These are phyloP conservation scores for Didymella keratinophila DNA, from an alignment of 2,329 filamentous ascomycete species.

Conservation along the genomic window DNA sequence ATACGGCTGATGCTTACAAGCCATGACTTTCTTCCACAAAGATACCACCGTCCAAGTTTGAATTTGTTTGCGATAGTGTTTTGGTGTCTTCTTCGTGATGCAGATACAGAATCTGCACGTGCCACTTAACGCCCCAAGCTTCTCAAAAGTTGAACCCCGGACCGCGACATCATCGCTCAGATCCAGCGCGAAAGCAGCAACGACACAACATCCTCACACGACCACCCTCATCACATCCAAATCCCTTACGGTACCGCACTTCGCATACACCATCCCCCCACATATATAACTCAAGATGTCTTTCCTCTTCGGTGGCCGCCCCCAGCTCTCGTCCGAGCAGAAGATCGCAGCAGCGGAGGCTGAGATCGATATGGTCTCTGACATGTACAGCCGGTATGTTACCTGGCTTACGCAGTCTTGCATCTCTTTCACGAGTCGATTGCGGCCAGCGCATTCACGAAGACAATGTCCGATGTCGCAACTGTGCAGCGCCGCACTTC, in stretches of 20 bases:
- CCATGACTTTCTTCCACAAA: too few relatives aligned
- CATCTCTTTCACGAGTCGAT: too few relatives aligned
- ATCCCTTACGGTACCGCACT: not conserved
- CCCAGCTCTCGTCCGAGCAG: conserved; percentile 91
- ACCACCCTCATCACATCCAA: not conserved
- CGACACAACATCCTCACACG: conserved; percentile 8
- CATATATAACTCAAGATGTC: conserved; percentile 37
- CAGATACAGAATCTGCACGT: too few relatives aligned
- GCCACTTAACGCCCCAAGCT: conserved; percentile 4
- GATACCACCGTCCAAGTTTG: too few relatives aligned
- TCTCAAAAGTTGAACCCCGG: conserved; percentile 7
- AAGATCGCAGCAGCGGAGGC: conserved; percentile 97
- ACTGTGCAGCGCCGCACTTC: too few relatives aligned
- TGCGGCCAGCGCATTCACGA: too few relatives aligned
- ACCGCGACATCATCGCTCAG: conserved; percentile 22
- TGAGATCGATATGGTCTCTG: conserved; percentile 96
- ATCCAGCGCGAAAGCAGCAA: conserved; percentile 1
- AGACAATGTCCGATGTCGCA: too few relatives aligned
- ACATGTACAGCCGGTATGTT: conserved; percentile 99
- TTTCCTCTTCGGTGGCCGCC: conserved; percentile 65
- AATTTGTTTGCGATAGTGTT: not conserved
- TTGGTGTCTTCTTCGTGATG: too few relatives aligned
- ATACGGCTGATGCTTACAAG: too few relatives aligned
- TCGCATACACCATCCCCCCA: not conserved
- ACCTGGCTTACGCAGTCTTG: too few relatives aligned